Percentiles rank a stretch among this genome's conserved stretches.
phyloP scores from a whole-genome alignment of 2,329 filamentous ascomycete species.

The Coniochaeta hoffmannii region DNA sequence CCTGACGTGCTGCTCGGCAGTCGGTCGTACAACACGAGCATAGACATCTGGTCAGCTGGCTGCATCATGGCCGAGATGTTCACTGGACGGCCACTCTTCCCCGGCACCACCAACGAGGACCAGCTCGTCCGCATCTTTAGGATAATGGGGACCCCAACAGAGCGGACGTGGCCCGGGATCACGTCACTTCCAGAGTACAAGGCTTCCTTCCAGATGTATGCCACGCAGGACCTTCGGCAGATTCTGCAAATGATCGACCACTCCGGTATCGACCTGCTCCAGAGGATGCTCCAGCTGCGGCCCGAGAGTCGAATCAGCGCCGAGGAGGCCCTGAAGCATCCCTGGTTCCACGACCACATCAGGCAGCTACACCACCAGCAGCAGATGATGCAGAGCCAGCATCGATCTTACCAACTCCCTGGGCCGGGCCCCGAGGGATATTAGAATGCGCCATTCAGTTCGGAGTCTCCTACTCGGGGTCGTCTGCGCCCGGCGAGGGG shows the following conservation, averaged over 20 bases:
- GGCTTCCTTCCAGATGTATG: slow-evolving; percentile 86
- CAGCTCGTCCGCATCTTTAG: slow-evolving; percentile 96
- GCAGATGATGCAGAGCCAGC: slow-evolving; percentile 22
- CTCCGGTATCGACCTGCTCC: slow-evolving; percentile 77
- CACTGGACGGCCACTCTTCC: slow-evolving; percentile 89
- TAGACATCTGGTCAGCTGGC: slow-evolving; percentile 98
- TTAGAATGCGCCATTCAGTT: neutral
- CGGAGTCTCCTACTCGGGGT: neutral
- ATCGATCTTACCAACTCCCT: slow-evolving; percentile 26
- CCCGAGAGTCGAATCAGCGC: slow-evolving; percentile 90
- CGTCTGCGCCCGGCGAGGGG: neutral
- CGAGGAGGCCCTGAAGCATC: slow-evolving; percentile 76
- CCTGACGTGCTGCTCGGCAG: slow-evolving; percentile 92
- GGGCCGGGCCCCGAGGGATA: slow-evolving; percentile 27
- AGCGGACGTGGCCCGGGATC: slow-evolving; percentile 92
- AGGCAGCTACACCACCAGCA: slow-evolving; percentile 39
- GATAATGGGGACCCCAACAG: slow-evolving; percentile 95
- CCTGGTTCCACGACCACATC: slow-evolving; percentile 79
- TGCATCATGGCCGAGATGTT: slow-evolving; percentile 99
- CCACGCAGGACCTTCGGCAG: slow-evolving; percentile 79
- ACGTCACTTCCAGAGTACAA: slow-evolving; percentile 97
- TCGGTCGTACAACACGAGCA: slow-evolving; percentile 97
- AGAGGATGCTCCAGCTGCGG: slow-evolving; percentile 84
- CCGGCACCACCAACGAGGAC: slow-evolving; percentile 96
- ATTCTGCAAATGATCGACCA: slow-evolving; percentile 89